Percentiles rank a stretch among this genome's conserved stretches.
Conservation (phyloP, 2,329 filamentous ascomycete genomes). For the Aureobasidium lini region DNA sequence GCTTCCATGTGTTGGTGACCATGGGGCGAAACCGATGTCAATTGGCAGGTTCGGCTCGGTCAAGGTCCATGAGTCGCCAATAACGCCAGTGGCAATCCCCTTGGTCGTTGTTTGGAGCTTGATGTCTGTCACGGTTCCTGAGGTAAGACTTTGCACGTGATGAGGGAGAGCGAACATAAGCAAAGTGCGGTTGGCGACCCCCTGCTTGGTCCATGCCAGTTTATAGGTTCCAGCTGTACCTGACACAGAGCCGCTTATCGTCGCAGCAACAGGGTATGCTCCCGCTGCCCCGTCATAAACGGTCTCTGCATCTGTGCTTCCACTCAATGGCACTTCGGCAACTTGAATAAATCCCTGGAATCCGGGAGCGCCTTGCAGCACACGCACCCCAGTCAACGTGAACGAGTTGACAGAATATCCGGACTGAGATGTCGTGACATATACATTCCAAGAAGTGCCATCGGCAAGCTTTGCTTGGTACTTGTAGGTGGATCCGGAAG, state of each 20-base stretch:
- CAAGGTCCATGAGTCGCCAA: conserved; percentile 70
- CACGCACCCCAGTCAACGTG: conserved; percentile 56
- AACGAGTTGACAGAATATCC: conserved; percentile 53
- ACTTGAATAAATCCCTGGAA: conserved; percentile 80
- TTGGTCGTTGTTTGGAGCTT: conserved; percentile 77
- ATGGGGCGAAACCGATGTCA: conserved; percentile 71
- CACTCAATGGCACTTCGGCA: conserved; percentile 58
- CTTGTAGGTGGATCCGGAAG: conserved; percentile 62
- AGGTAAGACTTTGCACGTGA: conserved; percentile 69
- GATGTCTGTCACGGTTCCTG: conserved; percentile 45
- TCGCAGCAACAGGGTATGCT: conserved; percentile 60
- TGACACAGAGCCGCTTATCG: conserved; percentile 55
- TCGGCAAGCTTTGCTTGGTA: conserved; percentile 69
- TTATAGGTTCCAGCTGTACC: conserved; percentile 62
- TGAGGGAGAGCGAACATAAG: conserved; percentile 87
- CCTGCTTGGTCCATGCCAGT: conserved; percentile 65
- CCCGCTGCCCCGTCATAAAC: conserved; percentile 71
- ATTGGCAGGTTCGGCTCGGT: conserved; percentile 64
- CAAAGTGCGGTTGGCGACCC: conserved; percentile 52
- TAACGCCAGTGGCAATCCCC: conserved; percentile 65
- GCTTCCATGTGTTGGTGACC: conserved; percentile 48
- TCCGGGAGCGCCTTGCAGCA: conserved; percentile 55
- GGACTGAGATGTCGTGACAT: conserved; percentile 54
- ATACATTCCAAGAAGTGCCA: conserved; percentile 67
- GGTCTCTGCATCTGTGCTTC: conserved; percentile 48